These are phyloP conservation scores for Sequoiadendron giganteum DNA, from an alignment of 75 land plant genomes.

Conservation along the genomic window DNA sequence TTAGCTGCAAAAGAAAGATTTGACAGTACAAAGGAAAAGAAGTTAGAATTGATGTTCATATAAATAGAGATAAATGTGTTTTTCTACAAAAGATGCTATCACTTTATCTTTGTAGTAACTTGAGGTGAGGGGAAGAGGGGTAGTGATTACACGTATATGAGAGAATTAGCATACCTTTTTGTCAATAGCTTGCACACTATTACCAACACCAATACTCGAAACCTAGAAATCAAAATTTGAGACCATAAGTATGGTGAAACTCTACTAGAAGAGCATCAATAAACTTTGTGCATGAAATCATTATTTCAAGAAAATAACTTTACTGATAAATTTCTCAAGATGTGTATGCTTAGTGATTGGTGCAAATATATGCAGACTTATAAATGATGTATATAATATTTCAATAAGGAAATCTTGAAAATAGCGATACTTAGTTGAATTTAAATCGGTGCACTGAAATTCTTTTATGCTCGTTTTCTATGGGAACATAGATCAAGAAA, in stretches of 20 bases:
- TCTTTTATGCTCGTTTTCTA: not conserved
- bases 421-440: not conserved
- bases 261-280: too few relatives aligned
- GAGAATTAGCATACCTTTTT: constrained; percentile 27
- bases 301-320: not conserved
- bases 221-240: constrained; percentile 20
- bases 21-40: not conserved
- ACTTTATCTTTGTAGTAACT: not conserved
- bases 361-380: not conserved
- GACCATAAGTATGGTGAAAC: not conserved
- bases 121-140: not conserved
- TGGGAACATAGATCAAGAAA: not conserved
- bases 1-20: not conserved
- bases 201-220: constrained; percentile 52
- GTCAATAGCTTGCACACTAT: constrained; percentile 49
- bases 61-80: not conserved
- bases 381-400: not conserved
- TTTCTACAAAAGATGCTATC: not conserved
- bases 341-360: not conserved
- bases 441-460: not conserved
- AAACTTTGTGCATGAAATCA: not conserved
- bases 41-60: not conserved
- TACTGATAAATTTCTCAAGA: not conserved
- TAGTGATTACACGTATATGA: not conserved
- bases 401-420: not conserved